Evolutionary conservation across 2,329 filamentous ascomycete genomes (phyloP).

Genomic region (Botrytis sinoallii): DNA sequence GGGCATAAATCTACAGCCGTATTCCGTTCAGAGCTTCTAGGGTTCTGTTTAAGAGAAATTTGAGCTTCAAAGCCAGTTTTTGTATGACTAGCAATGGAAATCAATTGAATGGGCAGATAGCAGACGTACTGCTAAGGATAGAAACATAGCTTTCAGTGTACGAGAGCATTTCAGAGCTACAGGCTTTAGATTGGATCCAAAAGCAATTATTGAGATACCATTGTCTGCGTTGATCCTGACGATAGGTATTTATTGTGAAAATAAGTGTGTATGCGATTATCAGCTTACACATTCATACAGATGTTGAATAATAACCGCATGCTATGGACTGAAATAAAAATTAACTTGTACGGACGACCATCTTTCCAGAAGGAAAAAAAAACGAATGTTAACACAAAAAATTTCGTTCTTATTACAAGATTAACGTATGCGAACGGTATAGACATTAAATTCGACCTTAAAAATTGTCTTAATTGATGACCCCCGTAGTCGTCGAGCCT

Average conservation of each 20-base stretch:
- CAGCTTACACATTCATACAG: background rate
- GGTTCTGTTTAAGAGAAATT: background rate
- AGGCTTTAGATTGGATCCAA: background rate
- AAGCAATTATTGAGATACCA: background rate
- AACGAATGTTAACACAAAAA: background rate
- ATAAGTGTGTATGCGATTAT: background rate
- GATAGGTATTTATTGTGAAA: background rate
- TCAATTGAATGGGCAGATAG: background rate
- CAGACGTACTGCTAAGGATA: background rate
- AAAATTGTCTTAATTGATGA: background rate
- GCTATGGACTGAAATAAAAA: no score
- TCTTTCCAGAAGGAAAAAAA: background rate
- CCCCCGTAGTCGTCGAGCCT: no score
- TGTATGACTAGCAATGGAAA: background rate
- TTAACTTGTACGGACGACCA: background rate
- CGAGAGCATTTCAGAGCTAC: background rate
- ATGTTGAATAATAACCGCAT: background rate
- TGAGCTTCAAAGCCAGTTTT: background rate
- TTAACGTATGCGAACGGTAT: background rate
- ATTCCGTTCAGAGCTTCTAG: constrained; percentile 7
- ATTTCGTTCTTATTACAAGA: background rate
- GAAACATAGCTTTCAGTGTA: background rate
- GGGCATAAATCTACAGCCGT: background rate
- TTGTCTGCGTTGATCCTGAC: background rate
- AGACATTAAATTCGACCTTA: background rate